Evolutionary conservation across 306 rosid species (phyloP).

Genomic region (Medicago lupulina): DNA sequence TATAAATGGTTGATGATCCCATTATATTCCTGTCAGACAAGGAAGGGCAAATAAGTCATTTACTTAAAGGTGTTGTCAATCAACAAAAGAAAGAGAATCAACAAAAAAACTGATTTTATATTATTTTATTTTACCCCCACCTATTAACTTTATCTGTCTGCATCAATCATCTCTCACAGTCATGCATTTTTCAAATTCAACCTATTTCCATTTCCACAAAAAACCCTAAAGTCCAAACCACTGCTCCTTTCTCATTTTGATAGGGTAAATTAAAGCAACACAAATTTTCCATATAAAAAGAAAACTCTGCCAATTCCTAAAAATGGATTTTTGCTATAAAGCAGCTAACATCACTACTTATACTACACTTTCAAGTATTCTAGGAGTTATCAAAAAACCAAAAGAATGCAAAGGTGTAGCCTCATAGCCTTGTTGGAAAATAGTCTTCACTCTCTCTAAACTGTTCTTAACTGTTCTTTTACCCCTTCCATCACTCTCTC

Average conservation of each 20-base stretch:
- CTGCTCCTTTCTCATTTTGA: constrained; percentile 42
- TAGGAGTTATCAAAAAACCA: constrained; percentile 63
- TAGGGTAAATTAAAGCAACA: constrained; percentile 37
- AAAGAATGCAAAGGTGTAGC: constrained; percentile 49
- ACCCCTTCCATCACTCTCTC: constrained; percentile 23
- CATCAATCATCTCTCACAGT: constrained; percentile 64
- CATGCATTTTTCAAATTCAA: constrained; percentile 48
- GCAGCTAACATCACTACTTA: constrained; percentile 28
- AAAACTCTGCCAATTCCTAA: constrained; percentile 36
- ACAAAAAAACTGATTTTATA: constrained; percentile 55
- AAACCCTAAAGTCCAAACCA: constrained; percentile 53
- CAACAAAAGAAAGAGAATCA: constrained; percentile 56
- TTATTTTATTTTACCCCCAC: constrained; percentile 26
- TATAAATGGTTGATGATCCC: constrained; percentile 4
- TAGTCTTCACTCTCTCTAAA: constrained; percentile 23
- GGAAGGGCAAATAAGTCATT: constrained; percentile 4
- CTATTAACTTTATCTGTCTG: constrained; percentile 59
- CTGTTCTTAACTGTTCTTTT: constrained; percentile 53
- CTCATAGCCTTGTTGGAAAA: constrained; percentile 24
- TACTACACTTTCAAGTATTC: constrained; percentile 57
- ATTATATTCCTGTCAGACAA: constrained; percentile 21
- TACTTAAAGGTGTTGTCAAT: constrained; percentile 57
- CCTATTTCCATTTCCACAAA: constrained; percentile 60
- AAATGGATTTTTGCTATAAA: constrained; percentile 45
- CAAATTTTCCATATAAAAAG: constrained; percentile 2